These are phyloP conservation scores for Hyaloraphidium curvatum DNA, from an alignment of 192 early-diverging fungal genomes.

Conservation along the genomic window DNA sequence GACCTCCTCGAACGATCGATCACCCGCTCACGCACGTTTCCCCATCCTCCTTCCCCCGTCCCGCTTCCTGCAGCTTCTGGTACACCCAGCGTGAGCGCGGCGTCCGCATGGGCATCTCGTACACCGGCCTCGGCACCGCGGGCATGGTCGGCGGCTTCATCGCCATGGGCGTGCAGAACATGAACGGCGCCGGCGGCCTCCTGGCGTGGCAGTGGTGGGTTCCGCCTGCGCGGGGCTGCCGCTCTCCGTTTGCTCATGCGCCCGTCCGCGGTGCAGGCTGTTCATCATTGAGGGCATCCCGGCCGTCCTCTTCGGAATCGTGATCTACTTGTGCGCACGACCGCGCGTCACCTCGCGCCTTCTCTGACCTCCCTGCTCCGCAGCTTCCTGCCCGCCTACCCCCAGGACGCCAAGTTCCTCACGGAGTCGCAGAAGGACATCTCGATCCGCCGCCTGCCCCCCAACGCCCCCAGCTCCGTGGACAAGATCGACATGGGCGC, in stretches of 20 bases:
- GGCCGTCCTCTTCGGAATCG: background rate
- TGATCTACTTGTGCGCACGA: background rate
- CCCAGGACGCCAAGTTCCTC: background rate
- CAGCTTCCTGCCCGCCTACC: too few species aligned
- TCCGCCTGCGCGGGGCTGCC: background rate
- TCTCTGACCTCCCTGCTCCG: background rate
- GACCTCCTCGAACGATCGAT: background rate
- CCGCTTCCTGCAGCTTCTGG: background rate
- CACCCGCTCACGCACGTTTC: background rate
- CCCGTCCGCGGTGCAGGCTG: background rate
- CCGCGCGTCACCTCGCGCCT: background rate
- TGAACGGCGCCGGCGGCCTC: background rate
- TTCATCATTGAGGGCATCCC: background rate
- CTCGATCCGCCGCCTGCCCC: background rate
- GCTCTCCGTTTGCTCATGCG: background rate
- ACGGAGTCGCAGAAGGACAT: background rate
- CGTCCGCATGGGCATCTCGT: background rate
- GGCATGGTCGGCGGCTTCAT: slow-evolving; percentile 3
- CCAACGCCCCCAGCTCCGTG: background rate
- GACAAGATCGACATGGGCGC: background rate
- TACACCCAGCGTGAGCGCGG: background rate
- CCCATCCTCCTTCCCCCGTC: background rate
- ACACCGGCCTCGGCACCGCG: background rate
- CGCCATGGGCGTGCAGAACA: slow-evolving; percentile 1
- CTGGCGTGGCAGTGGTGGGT: background rate